Evolutionary conservation across 2,329 filamentous ascomycete species (phyloP), one percentile per base, ranked within the genome.

Genomic region (Aureobasidium sp.): DNA sequence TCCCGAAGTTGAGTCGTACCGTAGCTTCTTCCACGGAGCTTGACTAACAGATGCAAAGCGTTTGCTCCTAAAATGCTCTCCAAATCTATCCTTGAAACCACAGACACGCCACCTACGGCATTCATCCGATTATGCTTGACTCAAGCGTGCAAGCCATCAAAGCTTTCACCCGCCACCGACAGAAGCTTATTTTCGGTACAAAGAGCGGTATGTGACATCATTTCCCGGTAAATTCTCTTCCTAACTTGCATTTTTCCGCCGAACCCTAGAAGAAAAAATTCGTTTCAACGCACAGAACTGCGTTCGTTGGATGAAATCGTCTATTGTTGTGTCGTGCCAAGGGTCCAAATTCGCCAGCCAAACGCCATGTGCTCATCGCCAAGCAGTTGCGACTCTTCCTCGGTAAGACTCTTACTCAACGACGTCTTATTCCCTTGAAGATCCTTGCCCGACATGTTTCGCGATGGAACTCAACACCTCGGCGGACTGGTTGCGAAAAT

Each of bases 81-180:
- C 21, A 48, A 48, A 48, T 37, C 30, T 58, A 29, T 48, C 32
- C 34, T 57, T 58, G 54, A 48, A 58, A 58, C 54, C 42, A 47
- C 14, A 36, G 39, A 48, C 42, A 58, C 54, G 54, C 54, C 54
- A 58, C 54, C 54, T 21, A 58, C 54, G 54, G 42, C 8, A 48
- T 58, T 14, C 14, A 7, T 14, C 37, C 54, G 30, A 58, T 54
- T 54, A 47, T 37, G 41, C 42, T 58, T 48, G 54, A 58, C 54
- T 58, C 54, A 48, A 48, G 42, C 54, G 42, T 13, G 32, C 10
- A 30, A 44, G 42, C 54, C 54, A 58, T 25, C 54, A 58, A 58
- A 58, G 54, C 54, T 58, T 58, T 58, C 41, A 37, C 42, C 54
- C 41, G 54, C 54, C 54, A 58, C 30, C n/a, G 42, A 58, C 42